Percentiles rank a stretch among this genome's conserved stretches.
These are phyloP conservation scores for Alternaria triticina DNA, from an alignment of 2,329 filamentous ascomycete species.

Conservation along the genomic window DNA sequence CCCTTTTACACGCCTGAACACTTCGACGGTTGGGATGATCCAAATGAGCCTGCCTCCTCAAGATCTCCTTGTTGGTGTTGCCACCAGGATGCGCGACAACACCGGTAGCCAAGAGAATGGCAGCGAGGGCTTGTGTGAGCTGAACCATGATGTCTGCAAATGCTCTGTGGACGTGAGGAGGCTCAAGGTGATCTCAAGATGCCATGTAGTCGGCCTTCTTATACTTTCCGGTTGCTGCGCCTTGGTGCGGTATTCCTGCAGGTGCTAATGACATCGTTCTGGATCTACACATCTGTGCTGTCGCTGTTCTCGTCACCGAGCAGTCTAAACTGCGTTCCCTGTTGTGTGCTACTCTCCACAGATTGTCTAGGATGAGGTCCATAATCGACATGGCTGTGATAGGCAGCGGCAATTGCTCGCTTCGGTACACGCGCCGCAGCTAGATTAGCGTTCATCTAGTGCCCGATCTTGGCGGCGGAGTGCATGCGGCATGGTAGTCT, in stretches of 20 bases:
- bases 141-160: slow-evolving; percentile 32
- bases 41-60: slow-evolving; percentile 39
- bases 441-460: slow-evolving; percentile 29
- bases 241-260: slow-evolving; percentile 14
- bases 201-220: slow-evolving; percentile 19
- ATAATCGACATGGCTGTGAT: slow-evolving; percentile 24
- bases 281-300: slow-evolving; percentile 12
- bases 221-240: slow-evolving; percentile 20
- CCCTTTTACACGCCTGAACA: slow-evolving; percentile 43
- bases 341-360: slow-evolving; percentile 19
- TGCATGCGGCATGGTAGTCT: slow-evolving; percentile 8
- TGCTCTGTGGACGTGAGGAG: not conserved
- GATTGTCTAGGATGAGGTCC: slow-evolving; percentile 18
- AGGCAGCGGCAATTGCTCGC: slow-evolving; percentile 23
- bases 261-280: slow-evolving; percentile 16
- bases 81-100: slow-evolving; percentile 50
- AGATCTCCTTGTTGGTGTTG: slow-evolving; percentile 42
- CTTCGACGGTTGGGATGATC: slow-evolving; percentile 49
- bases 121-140: slow-evolving; percentile 29
- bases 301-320: slow-evolving; percentile 3
- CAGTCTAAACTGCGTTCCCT: slow-evolving; percentile 6
- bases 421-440: slow-evolving; percentile 20
- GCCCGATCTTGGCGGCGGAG: slow-evolving; percentile 29
- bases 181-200: not conserved
- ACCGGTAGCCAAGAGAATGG: slow-evolving; percentile 32